These are phyloP conservation scores for Rhamnella rubrinervis DNA, from an alignment of 331 rosid species.

Conservation along the genomic window DNA sequence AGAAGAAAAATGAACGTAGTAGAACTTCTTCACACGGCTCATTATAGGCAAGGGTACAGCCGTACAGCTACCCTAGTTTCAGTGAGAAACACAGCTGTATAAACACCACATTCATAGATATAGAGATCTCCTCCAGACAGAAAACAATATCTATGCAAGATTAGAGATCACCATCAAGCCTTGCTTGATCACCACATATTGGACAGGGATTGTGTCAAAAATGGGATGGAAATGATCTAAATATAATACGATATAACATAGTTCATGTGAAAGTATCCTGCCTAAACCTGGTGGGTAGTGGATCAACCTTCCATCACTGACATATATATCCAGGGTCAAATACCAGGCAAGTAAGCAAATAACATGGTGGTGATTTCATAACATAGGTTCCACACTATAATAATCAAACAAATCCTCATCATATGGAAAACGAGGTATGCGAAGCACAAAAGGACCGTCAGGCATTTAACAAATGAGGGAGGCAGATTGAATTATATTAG, in stretches of 20 bases:
- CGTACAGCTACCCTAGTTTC: conserved; percentile 55
- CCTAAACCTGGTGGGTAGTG: conserved; percentile 60
- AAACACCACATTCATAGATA: conserved; percentile 53
- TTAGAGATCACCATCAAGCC: conserved; percentile 42
- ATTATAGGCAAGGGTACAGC: conserved; percentile 53
- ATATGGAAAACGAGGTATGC: background rate
- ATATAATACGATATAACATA: conserved; percentile 32
- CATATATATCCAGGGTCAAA: conserved; percentile 52
- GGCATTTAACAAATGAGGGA: background rate
- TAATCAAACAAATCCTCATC: too few species aligned
- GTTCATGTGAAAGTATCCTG: conserved; percentile 48
- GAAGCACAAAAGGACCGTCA: background rate
- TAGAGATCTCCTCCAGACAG: conserved; percentile 50
- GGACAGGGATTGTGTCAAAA: conserved; percentile 43
- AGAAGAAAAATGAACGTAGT: conserved; percentile 56
- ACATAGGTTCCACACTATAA: too few species aligned
- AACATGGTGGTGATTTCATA: too few species aligned
- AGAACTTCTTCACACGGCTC: conserved; percentile 43
- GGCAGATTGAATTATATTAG: too few species aligned
- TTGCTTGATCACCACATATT: conserved; percentile 44
- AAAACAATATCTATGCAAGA: conserved; percentile 64
- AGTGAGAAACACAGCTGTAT: conserved; percentile 37
- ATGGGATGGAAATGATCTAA: conserved; percentile 37
- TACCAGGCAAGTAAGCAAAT: conserved; percentile 7
- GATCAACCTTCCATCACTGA: conserved; percentile 61